Conservation (phyloP, 805 yeast genomes). For the Lachancea kluyveri region DNA sequence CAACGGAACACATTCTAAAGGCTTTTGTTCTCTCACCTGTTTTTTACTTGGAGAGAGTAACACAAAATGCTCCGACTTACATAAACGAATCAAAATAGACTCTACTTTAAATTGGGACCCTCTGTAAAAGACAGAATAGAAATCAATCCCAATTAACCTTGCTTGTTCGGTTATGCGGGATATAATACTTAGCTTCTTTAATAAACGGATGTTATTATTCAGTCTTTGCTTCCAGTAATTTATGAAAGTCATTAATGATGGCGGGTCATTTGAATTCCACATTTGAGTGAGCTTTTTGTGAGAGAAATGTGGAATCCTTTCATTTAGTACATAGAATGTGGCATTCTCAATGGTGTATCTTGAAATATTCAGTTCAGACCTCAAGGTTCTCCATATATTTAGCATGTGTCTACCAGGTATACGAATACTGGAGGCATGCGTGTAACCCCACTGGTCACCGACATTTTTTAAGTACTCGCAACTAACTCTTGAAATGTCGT, state of each 20-base stretch:
- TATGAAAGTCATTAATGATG: constrained; percentile 39
- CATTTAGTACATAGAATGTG: constrained; percentile 59
- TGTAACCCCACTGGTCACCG: constrained; percentile 74
- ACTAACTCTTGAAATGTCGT: constrained; percentile 55
- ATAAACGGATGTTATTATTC: constrained; percentile 37
- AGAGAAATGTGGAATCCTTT: constrained; percentile 58
- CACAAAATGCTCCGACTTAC: constrained; percentile 69
- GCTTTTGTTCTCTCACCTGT: constrained; percentile 77
- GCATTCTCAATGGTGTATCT: constrained; percentile 76
- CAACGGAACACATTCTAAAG: constrained; percentile 82
- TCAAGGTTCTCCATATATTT: constrained; percentile 76
- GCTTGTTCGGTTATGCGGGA: constrained; percentile 76
- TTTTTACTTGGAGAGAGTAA: constrained; percentile 72
- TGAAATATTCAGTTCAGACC: constrained; percentile 54
- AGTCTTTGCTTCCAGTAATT: constrained; percentile 38
- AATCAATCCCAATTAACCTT: constrained; percentile 81
- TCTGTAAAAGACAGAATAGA: constrained; percentile 75
- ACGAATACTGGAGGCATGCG: constrained; percentile 63
- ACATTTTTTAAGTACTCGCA: constrained; percentile 43
- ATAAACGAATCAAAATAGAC: constrained; percentile 66
- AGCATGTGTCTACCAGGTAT: constrained; percentile 79
- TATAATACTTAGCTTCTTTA: constrained; percentile 59
- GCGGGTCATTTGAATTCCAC: constrained; percentile 30
- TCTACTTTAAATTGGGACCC: constrained; percentile 96
- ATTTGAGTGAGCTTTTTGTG: constrained; percentile 42